Evolutionary conservation across 2,329 filamentous ascomycete genomes (phyloP), one percentile per base, ranked within the genome.

Genomic region (Trichoderma afroharzianum): DNA sequence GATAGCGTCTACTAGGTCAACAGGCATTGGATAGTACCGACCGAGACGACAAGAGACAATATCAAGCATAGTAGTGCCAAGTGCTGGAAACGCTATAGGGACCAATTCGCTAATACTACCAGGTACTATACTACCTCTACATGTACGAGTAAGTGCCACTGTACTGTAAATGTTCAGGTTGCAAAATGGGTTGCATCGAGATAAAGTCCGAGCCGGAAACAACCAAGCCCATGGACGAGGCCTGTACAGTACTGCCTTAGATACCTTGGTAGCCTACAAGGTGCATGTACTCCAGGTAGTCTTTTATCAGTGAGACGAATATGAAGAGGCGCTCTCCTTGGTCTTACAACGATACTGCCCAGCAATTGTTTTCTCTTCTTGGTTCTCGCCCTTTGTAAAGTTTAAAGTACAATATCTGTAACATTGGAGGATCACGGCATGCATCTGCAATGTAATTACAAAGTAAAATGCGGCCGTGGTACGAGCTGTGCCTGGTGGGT

Each of bases 141-240:
- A 11, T 50, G n/a, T 53, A 50, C 43, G 43, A 50, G n/a, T 11
- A 50, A 43, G 39, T 43, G 39, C 43, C n/a, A 12, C 21, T 53
- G 47, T 53, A 14, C 21, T 53, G 47, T 53, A 14, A 53, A 24
- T 24, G 43, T 11, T 50, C 8, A 50, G 43, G 43, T 21, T 50
- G 47, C 47, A 53, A 12, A 67, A 58, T 9, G 24, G 50, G 53
- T 24, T 67, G 50, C 63, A 43, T 67, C 36, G 33, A 47, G 26
- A 68, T 59, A 68, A 59, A 68, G 55, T 68, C 64, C 64, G 55
- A 67, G 63, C 63, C 50, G 63, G 32, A 43, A 39, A 58, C 50
- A 18, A 67, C 47, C 11, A 57, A n/a, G 11, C 12, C 32, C 24
- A 67, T 18, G 32, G 47, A 26, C 24, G 36, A 63, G 21, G 33